Evolutionary conservation across 441 rosid genomes (phyloP).

Genomic region (Rhodomyrtus psidioides): DNA sequence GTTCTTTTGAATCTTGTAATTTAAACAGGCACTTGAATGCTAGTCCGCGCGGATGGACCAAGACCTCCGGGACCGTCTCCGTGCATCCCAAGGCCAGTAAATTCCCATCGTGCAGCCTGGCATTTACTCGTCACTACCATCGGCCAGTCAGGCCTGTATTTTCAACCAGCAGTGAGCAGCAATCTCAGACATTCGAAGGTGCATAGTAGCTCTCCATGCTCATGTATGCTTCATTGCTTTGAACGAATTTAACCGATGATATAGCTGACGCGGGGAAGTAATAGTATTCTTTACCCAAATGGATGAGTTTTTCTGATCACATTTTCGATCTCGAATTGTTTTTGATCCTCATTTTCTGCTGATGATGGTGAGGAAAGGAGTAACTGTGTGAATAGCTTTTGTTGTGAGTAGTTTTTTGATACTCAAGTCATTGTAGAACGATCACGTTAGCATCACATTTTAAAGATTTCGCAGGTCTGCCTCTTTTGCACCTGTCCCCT

Average conservation of each 20-base stretch:
- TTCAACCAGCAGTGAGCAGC: neutral
- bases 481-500: neutral
- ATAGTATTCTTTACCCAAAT: neutral
- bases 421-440: neutral
- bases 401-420: neutral
- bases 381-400: neutral
- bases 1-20: neutral
- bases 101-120: neutral
- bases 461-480: neutral
- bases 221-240: neutral
- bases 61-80: neutral
- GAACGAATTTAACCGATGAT: neutral
- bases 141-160: neutral
- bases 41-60: neutral
- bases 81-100: neutral
- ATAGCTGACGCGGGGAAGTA: neutral
- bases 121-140: neutral
- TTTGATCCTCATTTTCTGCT: neutral
- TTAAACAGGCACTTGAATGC: neutral
- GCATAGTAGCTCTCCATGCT: neutral
- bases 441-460: neutral
- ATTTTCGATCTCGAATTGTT: neutral
- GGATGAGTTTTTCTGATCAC: neutral
- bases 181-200: neutral
- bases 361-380: neutral